Evolutionary conservation across 352 stramenopile genomes (phyloP).

Genomic region (Pilasporangium apinafurcum): DNA sequence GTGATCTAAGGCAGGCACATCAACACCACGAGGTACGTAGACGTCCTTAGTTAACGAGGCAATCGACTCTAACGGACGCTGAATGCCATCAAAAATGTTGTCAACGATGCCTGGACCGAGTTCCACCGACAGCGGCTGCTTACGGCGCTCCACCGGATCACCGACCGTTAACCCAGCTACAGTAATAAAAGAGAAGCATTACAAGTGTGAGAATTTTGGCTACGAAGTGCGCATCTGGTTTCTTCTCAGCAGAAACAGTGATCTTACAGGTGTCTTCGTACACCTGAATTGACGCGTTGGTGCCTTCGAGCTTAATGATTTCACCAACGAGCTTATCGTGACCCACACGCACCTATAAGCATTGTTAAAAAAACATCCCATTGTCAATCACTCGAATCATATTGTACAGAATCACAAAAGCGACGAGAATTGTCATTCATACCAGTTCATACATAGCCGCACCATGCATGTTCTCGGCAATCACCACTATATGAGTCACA

Average conservation of each 20-base stretch:
- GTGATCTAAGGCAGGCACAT: conserved; percentile 92
- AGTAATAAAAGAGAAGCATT: not conserved
- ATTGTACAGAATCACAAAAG: no score
- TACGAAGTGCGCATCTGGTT: not conserved
- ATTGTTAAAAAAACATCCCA: not conserved
- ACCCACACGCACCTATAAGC: conserved; percentile 94
- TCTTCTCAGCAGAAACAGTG: not conserved
- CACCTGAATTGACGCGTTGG: conserved; percentile 99
- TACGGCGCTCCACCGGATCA: conserved; percentile 96
- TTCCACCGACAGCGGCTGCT: conserved; percentile 97
- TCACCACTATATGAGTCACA: conserved; percentile 82
- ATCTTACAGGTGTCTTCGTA: conserved; percentile 95
- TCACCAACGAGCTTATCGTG: conserved; percentile 99
- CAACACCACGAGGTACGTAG: conserved; percentile 97
- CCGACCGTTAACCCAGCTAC: conserved; percentile 94
- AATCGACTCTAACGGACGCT: conserved; percentile 98
- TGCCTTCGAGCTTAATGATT: conserved; percentile 99
- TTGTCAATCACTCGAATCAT: no score
- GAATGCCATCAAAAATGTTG: conserved; percentile 99
- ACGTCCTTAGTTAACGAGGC: conserved; percentile 91
- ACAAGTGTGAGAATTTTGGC: not conserved
- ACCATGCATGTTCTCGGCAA: conserved; percentile 99
- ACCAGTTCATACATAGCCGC: conserved; percentile 97
- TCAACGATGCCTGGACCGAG: conserved; percentile 99
- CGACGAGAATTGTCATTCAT: no score